These are phyloP conservation scores for Kurtzmaniella quercitrusa DNA, from an alignment of 1,139 yeast genomes.

Conservation along the genomic window DNA sequence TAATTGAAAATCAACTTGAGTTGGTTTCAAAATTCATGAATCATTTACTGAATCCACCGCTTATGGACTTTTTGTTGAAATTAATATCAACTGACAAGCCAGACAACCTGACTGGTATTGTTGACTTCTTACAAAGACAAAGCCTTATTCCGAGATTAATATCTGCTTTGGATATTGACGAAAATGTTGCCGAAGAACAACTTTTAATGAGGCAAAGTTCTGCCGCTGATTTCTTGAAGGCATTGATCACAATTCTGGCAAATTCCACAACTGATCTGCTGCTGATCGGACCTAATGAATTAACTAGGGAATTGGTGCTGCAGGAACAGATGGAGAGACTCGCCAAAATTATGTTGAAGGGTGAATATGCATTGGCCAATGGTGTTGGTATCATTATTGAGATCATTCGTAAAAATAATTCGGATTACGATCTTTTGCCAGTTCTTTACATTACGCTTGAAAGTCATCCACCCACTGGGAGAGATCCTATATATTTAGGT, in stretches of 20 bases:
- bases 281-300: constrained; percentile 93
- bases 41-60: constrained; percentile 80
- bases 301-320: constrained; percentile 80
- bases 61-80: constrained; percentile 77
- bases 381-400: constrained; percentile 97
- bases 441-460: constrained; percentile 83
- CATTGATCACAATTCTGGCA: constrained; percentile 47
- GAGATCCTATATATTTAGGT: constrained; percentile 94
- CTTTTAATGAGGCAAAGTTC: constrained; percentile 30
- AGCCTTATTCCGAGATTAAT: constrained; percentile 56
- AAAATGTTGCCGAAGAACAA: constrained; percentile 8
- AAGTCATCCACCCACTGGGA: constrained; percentile 89
- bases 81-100: constrained; percentile 78
- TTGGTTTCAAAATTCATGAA: constrained; percentile 68
- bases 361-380: constrained; percentile 89
- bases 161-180: constrained; percentile 44
- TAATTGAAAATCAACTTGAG: constrained; percentile 58
- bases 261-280: constrained; percentile 82
- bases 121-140: constrained; percentile 66
- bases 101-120: constrained; percentile 72
- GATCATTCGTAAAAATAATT: constrained; percentile 89
- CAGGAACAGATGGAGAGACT: constrained; percentile 65
- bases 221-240: constrained; percentile 48
- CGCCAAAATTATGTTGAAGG: constrained; percentile 80
- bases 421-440: constrained; percentile 91